Evolutionary conservation across 1,284 basidiomycete species (phyloP), one percentile per base, ranked within the genome.

Genomic region (Limonomyces culmigenus): DNA sequence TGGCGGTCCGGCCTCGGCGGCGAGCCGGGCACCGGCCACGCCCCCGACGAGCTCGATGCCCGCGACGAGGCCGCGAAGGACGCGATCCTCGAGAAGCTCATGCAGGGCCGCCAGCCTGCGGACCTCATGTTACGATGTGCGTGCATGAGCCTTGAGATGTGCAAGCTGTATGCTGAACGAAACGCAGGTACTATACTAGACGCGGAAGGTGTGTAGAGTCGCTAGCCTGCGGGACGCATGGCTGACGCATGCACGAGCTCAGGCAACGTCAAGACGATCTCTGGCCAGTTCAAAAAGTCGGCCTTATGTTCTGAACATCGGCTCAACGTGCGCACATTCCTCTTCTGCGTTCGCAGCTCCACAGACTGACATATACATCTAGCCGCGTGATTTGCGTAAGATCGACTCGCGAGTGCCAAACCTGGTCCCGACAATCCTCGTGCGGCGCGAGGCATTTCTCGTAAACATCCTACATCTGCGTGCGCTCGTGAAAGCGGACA

Each of bases 361-460:
- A n/a, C n/a, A n/a, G n/a, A n/a, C n/a, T n/a, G n/a, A n/a, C n/a
- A n/a, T n/a, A n/a, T n/a, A n/a, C n/a, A n/a, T n/a, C n/a, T n/a
- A 96, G 83, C 85, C 89, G 43, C 81, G 93, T 63, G 93, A 98
- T 59, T 65, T 98, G 30, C 79, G 93, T 39, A 96, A 96, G 62
- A 88, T 98, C 47, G 93, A 97, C 61, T 89, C 86, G 11, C 68
- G 89, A 43, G 74, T 92, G 40, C 89, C 91, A 15, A 95, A 92
- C 55, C 71, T 93, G 38, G 87, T 97, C 12, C 92, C 93, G 20
- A 91, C 88, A 27, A 95, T 97, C 49, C 68, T 98, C 32, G 75
- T 86, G 30, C 70, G 93, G 41, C 77, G 78, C 48, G 78, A 87
- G 52, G 87, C 85, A 34, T 80, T 97, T 44, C 65, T 96, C 42